Percentiles rank a stretch among this genome's conserved stretches.
phyloP scores from a whole-genome alignment of 345 rosid genomes.

The Eucalyptus viminalis region DNA sequence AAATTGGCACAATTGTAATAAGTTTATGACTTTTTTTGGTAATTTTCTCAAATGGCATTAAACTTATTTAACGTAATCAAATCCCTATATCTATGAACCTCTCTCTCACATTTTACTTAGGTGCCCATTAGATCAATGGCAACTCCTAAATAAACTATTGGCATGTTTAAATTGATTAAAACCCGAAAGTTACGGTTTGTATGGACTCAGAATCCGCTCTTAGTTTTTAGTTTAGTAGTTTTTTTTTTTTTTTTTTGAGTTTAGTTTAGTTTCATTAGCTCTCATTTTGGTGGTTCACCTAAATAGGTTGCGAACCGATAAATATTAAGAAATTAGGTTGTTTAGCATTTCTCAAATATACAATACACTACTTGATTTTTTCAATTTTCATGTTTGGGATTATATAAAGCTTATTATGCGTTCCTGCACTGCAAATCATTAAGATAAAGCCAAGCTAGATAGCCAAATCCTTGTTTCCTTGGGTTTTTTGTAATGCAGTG shows the following conservation, averaged over 20 bases:
- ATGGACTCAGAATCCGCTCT: neutral
- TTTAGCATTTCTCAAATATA: neutral
- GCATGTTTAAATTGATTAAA: neutral
- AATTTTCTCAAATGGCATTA: too few relatives aligned
- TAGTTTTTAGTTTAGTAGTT: neutral
- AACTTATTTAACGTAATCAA: neutral
- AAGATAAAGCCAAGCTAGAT: neutral
- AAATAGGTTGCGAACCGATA: neutral
- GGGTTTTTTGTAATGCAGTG: neutral
- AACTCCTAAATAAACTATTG: neutral
- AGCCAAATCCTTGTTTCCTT: neutral
- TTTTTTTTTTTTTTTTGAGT: too few relatives aligned
- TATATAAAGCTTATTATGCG: neutral
- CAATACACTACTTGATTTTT: neutral
- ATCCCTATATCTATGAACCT: neutral
- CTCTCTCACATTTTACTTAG: neutral
- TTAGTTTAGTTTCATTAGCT: too few relatives aligned
- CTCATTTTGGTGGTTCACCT: neutral
- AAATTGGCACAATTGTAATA: accelerated
- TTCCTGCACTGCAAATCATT: neutral
- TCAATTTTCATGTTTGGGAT: neutral
- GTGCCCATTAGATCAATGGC: neutral
- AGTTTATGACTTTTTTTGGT: too few relatives aligned
- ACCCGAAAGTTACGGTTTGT: neutral
- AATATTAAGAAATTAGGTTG: neutral